Evolutionary conservation across 1,284 basidiomycete genomes (phyloP).

Genomic region (Exobasidium rhododendri): DNA sequence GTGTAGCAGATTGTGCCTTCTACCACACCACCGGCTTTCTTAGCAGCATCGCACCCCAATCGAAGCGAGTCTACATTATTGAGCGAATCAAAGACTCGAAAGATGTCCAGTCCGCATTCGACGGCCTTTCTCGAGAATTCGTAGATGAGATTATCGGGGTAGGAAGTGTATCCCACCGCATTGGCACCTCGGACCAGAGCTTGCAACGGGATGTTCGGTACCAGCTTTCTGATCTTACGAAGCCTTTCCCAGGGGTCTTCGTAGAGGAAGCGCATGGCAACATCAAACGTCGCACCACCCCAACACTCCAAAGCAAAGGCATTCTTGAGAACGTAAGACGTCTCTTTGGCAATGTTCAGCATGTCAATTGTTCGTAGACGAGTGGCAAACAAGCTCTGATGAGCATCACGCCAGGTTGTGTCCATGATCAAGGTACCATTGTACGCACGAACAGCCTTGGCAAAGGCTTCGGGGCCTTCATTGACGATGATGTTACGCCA

Average conservation of each 20-base stretch:
- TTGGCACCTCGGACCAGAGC: constrained; percentile 98
- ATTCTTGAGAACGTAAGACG: constrained; percentile 79
- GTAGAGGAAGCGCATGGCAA: constrained; percentile 99
- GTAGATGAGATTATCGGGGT: constrained; percentile 99
- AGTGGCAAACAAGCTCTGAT: constrained; percentile 95
- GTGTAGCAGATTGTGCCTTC: constrained; percentile 89
- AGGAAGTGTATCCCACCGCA: constrained; percentile 97
- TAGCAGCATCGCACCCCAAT: constrained; percentile 84
- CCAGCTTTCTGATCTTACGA: constrained; percentile 87
- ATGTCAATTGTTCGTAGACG: constrained; percentile 95
- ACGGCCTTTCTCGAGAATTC: constrained; percentile 78
- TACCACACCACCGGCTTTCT: constrained; percentile 98
- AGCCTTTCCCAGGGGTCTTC: constrained; percentile 99
- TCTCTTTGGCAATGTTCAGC: constrained; percentile 98
- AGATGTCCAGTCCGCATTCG: constrained; percentile 98
- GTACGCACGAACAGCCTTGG: constrained; percentile 94
- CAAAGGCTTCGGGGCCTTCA: constrained; percentile 95
- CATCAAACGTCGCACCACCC: constrained; percentile 99
- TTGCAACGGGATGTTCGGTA: constrained; percentile 98
- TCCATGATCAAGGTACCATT: constrained; percentile 70
- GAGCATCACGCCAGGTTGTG: constrained; percentile 98
- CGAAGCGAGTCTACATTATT: constrained; percentile 52
- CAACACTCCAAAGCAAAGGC: constrained; percentile 98
- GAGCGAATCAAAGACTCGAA: constrained; percentile 98
- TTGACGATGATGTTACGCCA: constrained; percentile 99